Percentiles rank a stretch among this genome's conserved stretches.
Conservation (phyloP, 768 basidiomycete species). For the Pseudohyphozyma bogoriensis region DNA sequence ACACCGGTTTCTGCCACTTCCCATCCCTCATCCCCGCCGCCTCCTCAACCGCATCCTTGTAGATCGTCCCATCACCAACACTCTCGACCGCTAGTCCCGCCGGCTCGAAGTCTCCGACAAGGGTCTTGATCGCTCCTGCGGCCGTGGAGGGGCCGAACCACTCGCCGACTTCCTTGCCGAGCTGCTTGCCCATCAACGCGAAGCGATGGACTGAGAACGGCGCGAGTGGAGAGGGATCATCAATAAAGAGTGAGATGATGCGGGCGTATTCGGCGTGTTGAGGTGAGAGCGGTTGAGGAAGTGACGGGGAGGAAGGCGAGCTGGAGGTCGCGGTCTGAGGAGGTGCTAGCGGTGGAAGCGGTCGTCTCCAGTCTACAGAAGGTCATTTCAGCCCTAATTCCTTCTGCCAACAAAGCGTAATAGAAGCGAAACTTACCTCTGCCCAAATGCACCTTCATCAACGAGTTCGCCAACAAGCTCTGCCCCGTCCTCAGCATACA, state of each 20-base stretch:
- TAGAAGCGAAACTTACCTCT: conserved; percentile 46
- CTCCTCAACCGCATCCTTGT: conserved; percentile 71
- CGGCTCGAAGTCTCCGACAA: conserved; percentile 68
- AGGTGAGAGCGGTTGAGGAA: conserved; percentile 35
- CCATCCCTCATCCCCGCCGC: conserved; percentile 41
- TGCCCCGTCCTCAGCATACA: conserved; percentile 87
- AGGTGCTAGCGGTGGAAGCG: conserved; percentile 51
- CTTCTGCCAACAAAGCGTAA: neutral
- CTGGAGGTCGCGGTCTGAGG: conserved; percentile 14
- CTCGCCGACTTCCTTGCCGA: conserved; percentile 89
- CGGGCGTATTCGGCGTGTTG: conserved; percentile 69
- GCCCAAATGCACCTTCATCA: conserved; percentile 65
- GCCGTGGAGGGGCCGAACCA: conserved; percentile 98
- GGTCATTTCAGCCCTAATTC: neutral
- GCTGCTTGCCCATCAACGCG: conserved; percentile 85
- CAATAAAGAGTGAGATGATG: conserved; percentile 89
- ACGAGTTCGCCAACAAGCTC: conserved; percentile 65
- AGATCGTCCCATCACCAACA: conserved; percentile 71
- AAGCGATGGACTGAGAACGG: conserved; percentile 95
- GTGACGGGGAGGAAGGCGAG: neutral
- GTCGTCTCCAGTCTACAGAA: conserved; percentile 71
- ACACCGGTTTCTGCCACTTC: conserved; percentile 70
- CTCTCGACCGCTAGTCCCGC: conserved; percentile 70
- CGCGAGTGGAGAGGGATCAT: conserved; percentile 67
- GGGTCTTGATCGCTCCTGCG: conserved; percentile 86